Conservation (phyloP, 176 grass and related monocot species). For the Ensete glaucum region DNA sequence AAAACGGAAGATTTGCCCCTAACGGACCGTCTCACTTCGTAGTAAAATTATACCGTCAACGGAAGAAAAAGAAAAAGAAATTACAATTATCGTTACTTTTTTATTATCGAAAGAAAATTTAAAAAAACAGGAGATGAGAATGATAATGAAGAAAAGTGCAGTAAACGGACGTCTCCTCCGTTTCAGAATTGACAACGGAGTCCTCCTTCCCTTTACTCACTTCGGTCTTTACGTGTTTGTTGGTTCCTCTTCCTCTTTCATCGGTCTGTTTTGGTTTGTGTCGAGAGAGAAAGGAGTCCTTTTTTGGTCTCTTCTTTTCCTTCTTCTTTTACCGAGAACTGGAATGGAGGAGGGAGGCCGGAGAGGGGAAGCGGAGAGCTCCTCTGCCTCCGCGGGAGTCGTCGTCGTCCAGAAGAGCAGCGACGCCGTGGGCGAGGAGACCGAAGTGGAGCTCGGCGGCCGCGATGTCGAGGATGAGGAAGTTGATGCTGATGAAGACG, state of each 20-base stretch:
- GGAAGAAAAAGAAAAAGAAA: too few relatives aligned
- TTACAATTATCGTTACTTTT: too few relatives aligned
- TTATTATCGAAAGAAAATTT: too few relatives aligned
- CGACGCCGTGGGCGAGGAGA: constrained; percentile 11
- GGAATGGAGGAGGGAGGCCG: neutral
- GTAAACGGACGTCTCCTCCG: too few relatives aligned
- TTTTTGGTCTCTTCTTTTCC: neutral
- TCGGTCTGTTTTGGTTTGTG: neutral
- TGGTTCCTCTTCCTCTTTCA: neutral
- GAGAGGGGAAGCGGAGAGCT: constrained; percentile 16
- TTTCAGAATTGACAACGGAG: too few relatives aligned
- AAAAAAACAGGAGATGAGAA: too few relatives aligned
- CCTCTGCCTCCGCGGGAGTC: constrained; percentile 1
- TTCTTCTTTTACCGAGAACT: neutral
- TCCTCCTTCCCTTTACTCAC: neutral
- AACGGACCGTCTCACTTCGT: too few relatives aligned
- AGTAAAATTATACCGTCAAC: too few relatives aligned
- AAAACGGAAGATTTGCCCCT: too few relatives aligned
- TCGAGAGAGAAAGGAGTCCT: too few relatives aligned
- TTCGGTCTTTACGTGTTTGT: too few relatives aligned
- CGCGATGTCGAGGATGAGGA: constrained; percentile 1
- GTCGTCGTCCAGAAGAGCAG: neutral
- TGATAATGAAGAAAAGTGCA: too few relatives aligned
- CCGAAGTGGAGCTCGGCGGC: neutral
- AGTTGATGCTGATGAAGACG: constrained; percentile 16